Base-by-base conservation (phyloP, 768 basidiomycete species). In the Chalciporus piperatus region DNA sequence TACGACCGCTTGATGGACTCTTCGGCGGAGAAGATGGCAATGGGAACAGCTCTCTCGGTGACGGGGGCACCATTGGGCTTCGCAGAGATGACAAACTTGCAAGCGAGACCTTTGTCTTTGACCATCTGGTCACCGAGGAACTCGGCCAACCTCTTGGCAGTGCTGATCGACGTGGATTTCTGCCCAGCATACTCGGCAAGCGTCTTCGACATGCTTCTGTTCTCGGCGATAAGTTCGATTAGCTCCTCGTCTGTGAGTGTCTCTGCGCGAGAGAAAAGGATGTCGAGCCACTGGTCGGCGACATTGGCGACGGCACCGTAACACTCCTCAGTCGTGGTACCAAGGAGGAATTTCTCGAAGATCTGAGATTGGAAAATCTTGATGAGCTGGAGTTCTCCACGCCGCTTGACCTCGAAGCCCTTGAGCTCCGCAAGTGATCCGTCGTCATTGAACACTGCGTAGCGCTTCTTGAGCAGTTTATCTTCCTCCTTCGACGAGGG, bases 401-500 rank as follows among this genome's bases (percentile, higher is more conserved):
- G 84, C 49, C 97, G 87, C 71, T 99, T 99, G 58, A 98, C 93
- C 69, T 98, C 97, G 73, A 99, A 99, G 0, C 97, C 97, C 67
- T 99, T 98, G 68, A 99, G 74, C 69, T 99, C 97, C 8, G 97
- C 97, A n/a, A 99, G 79, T 14, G 88, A 88, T 1, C 96, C 95
- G 61, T 99, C 96, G 56, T 95, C 92, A 61, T 98, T 96, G 75
- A 98, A 98, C 9, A 99, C 97, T 6, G 97, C 97, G 61, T 98
- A 99, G 45, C 97, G 89, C 70, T 99, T 99, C 76, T 99, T 99
- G 61, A 99, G 73, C 49, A 99, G 68, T 66, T 98, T 99, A 68
- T 98, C 97, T 69, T 99, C 97, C 70, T 99, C 97, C 67, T 99
- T 99, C 1, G 97, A 98, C 1, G 94, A 96, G 2, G 97, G 97